A percentile compares a stretch with the other conserved stretches of the same genome.
phyloP scores from a whole-genome alignment of 2,329 filamentous ascomycete genomes.

The Dothistroma septosporum region DNA sequence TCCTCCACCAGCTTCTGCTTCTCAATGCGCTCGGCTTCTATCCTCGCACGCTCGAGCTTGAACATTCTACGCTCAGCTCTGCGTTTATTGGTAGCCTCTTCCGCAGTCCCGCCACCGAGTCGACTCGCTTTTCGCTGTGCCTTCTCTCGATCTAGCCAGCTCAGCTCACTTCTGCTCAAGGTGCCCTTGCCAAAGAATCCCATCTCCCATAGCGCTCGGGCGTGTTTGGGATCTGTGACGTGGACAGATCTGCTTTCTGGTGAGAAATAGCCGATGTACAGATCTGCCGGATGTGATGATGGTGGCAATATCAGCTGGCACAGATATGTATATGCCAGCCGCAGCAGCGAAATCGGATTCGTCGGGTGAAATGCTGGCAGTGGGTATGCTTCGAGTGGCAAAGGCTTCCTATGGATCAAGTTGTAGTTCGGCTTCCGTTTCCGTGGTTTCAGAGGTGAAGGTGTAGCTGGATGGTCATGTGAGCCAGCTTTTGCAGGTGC shows the following conservation, averaged over 20 bases:
- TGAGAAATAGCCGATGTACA: conserved; percentile 77
- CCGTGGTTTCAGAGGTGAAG: conserved; percentile 15
- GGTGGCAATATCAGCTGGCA: conserved; percentile 65
- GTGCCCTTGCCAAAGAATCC: conserved; percentile 96
- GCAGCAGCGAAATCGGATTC: conserved; percentile 83
- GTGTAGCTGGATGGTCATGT: conserved; percentile 6
- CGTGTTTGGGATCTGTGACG: conserved; percentile 69
- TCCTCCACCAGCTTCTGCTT: conserved; percentile 58
- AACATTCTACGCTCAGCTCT: conserved; percentile 75
- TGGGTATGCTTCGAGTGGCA: conserved; percentile 76
- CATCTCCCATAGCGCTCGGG: conserved; percentile 86
- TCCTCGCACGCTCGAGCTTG: conserved; percentile 88
- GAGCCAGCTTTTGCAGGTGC: background rate
- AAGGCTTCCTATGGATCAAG: conserved; percentile 75
- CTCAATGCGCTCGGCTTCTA: conserved; percentile 79
- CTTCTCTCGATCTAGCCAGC: conserved; percentile 82
- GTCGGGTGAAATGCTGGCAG: conserved; percentile 84
- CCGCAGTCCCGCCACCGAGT: conserved; percentile 57
- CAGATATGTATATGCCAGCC: conserved; percentile 72
- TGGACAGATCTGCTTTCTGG: conserved; percentile 76
- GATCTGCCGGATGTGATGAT: conserved; percentile 58
- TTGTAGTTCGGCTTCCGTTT: conserved; percentile 55
- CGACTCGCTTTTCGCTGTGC: conserved; percentile 53
- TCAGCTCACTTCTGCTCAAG: conserved; percentile 89
- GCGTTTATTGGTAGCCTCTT: conserved; percentile 71